Evolutionary conservation across 345 rosid species (phyloP).

Genomic region (Cardamine occulta): DNA sequence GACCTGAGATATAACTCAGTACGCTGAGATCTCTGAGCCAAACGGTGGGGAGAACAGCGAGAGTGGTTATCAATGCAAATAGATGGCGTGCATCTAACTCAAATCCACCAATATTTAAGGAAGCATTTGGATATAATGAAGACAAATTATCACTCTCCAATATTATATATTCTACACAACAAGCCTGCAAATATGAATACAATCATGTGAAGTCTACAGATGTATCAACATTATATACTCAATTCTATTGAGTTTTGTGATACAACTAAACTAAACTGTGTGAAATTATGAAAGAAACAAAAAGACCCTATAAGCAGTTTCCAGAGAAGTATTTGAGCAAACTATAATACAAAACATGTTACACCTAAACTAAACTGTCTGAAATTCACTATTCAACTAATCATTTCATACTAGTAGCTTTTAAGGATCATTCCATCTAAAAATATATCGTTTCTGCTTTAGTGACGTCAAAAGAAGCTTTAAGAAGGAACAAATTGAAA

Average conservation of each 20-base stretch:
- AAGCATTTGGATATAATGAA: conserved; percentile 81
- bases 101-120: conserved; percentile 61
- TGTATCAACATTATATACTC: background rate
- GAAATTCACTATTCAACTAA: conserved; percentile 21
- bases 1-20: conserved; percentile 92
- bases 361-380: conserved; percentile 4
- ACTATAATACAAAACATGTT: conserved; percentile 3
- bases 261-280: too few relatives aligned
- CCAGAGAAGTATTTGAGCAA: background rate
- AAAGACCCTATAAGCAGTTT: conserved; percentile 22
- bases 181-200: conserved; percentile 59
- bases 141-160: conserved; percentile 90
- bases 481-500: conserved; percentile 22
- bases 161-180: conserved; percentile 90
- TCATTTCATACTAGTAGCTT: conserved; percentile 24
- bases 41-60: conserved; percentile 90
- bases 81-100: conserved; percentile 62
- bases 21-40: conserved; percentile 93
- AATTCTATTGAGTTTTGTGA: too few relatives aligned
- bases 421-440: background rate
- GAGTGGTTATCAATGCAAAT: conserved; percentile 72
- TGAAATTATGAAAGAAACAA: background rate
- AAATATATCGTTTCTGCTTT: background rate
- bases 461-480: conserved; percentile 40
- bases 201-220: background rate